Conservation (phyloP, 2,329 filamentous ascomycete species). For the Hypoxylon sp. region DNA sequence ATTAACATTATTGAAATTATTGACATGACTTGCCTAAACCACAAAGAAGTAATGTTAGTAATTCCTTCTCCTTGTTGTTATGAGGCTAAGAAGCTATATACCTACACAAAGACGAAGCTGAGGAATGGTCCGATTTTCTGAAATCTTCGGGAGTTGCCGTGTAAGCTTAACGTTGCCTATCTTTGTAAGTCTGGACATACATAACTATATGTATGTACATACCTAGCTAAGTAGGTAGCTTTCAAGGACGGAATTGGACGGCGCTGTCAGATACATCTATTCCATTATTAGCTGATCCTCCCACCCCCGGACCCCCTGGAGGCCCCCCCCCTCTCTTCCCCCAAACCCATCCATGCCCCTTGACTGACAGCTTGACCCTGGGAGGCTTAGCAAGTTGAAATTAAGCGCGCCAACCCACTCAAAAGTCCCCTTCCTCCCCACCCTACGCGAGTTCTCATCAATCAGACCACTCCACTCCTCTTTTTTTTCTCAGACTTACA, state of each 20-base stretch:
- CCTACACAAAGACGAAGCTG: neutral
- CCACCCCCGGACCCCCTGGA: conserved; percentile 24
- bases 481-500: conserved; percentile 26
- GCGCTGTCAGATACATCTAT: conserved; percentile 15
- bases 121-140: neutral
- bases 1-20: conserved; percentile 16
- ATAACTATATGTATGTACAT: too few species aligned
- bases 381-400: conserved; percentile 34
- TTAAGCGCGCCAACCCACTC: conserved; percentile 42
- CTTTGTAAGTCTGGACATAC: neutral
- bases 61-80: conserved; percentile 11
- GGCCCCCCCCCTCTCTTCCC: neutral
- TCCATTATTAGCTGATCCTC: conserved; percentile 18
- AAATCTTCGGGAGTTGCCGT: neutral
- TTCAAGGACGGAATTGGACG: conserved; percentile 7
- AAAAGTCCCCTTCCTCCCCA: conserved; percentile 31
- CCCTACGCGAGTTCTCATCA: conserved; percentile 33
- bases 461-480: conserved; percentile 37
- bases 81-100: conserved; percentile 5
- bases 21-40: conserved; percentile 24
- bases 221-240: neutral
- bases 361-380: conserved; percentile 23
- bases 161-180: neutral
- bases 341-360: conserved; percentile 6
- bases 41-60: conserved; percentile 8